These are phyloP conservation scores for Neonectria punicea DNA, from an alignment of 2,329 filamentous ascomycete genomes.

Conservation along the genomic window DNA sequence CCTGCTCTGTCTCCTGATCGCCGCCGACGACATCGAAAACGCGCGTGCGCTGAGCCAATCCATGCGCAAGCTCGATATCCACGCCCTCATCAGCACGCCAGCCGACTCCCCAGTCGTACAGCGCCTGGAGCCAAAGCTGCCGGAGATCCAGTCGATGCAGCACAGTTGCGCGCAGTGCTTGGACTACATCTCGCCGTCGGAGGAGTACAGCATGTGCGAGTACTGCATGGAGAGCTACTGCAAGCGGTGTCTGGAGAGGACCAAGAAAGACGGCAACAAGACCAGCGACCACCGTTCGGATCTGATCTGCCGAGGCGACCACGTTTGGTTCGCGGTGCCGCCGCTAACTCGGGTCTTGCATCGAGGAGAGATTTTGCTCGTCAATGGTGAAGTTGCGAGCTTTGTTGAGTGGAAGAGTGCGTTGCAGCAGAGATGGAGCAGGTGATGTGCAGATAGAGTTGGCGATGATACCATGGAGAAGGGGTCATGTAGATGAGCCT, in stretches of 20 bases:
- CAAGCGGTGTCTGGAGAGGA: slow-evolving; percentile 47
- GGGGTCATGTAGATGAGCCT: neutral
- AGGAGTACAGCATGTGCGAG: slow-evolving; percentile 50
- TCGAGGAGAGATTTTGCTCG: slow-evolving; percentile 52
- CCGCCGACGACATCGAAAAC: slow-evolving; percentile 50
- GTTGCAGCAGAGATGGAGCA: slow-evolving; percentile 47
- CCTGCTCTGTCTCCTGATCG: slow-evolving; percentile 52
- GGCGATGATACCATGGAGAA: neutral
- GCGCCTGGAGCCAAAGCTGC: slow-evolving; percentile 49
- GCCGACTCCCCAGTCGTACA: slow-evolving; percentile 44
- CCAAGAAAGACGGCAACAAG: slow-evolving; percentile 45
- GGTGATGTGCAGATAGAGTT: neutral
- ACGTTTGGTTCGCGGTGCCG: slow-evolving; percentile 53
- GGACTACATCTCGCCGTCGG: slow-evolving; percentile 44
- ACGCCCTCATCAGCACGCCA: slow-evolving; percentile 41
- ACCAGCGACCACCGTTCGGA: slow-evolving; percentile 44
- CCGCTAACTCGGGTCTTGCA: slow-evolving; percentile 49
- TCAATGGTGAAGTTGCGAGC: slow-evolving; percentile 44
- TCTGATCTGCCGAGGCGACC: slow-evolving; percentile 49
- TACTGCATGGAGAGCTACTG: slow-evolving; percentile 55
- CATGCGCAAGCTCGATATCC: slow-evolving; percentile 50
- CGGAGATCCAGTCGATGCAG: slow-evolving; percentile 48
- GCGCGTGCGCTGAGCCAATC: slow-evolving; percentile 52
- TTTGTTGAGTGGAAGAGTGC: slow-evolving; percentile 51
- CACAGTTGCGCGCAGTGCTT: slow-evolving; percentile 54